A percentile compares a stretch with the other conserved stretches of the same genome.
These are phyloP conservation scores for Sergeia podlipaevii DNA, from an alignment of 208 protist genomes.

Conservation along the genomic window DNA sequence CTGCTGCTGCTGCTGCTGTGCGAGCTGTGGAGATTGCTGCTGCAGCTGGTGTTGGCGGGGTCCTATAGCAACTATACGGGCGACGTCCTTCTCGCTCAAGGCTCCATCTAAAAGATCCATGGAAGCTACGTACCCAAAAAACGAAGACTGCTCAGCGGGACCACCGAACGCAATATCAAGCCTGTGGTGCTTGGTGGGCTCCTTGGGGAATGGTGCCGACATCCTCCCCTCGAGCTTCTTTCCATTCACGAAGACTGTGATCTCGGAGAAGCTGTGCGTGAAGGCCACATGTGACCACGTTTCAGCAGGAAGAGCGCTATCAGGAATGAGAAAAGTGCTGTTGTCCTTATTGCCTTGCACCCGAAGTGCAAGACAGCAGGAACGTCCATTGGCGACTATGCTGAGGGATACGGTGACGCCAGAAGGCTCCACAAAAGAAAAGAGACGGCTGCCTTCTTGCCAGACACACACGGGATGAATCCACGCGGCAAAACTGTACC, in stretches of 20 bases:
- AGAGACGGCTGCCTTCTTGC: conserved; percentile 61
- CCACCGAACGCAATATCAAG: conserved; percentile 67
- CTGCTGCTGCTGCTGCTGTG: conserved; percentile 13
- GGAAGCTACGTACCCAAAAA: conserved; percentile 62
- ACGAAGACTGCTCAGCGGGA: conserved; percentile 35
- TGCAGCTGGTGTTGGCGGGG: conserved; percentile 20
- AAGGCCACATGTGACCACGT: conserved; percentile 80
- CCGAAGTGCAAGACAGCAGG: conserved; percentile 56
- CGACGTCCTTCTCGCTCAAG: conserved; percentile 60
- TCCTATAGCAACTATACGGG: conserved; percentile 39
- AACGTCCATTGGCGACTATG: conserved; percentile 65
- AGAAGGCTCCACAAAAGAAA: conserved; percentile 56
- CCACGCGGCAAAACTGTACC: conserved; percentile 82
- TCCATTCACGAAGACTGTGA: conserved; percentile 77
- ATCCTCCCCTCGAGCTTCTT: conserved; percentile 22
- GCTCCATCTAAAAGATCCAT: conserved; percentile 64
- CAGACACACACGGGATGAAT: conserved; percentile 77
- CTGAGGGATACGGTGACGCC: conserved; percentile 40
- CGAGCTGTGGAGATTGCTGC: conserved; percentile 10
- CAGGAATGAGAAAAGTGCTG: conserved; percentile 25
- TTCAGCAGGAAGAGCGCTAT: conserved; percentile 45
- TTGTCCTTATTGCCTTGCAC: conserved; percentile 13
- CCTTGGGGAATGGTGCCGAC: conserved; percentile 55
- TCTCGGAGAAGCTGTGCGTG: conserved; percentile 40
- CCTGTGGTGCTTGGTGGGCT: conserved; percentile 31